Base-by-base conservation (phyloP, 1,284 basidiomycete species). In the Ceratobasidium sp. region DNA sequence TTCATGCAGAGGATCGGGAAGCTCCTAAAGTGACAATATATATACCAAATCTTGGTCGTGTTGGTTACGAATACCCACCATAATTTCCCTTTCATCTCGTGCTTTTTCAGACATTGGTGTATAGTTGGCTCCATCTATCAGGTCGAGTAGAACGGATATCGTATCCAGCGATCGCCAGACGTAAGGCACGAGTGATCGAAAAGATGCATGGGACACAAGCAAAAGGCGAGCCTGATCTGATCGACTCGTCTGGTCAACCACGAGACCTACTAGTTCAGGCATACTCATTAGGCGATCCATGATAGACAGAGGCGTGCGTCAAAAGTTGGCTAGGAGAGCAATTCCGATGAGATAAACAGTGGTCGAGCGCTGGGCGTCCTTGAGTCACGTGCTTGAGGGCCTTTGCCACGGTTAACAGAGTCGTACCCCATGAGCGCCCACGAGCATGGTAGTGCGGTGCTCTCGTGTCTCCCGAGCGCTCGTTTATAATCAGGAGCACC, bases 151-250 rank as follows among this genome's bases (percentile, higher is more conserved):
- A 4, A 43, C 58, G 11, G 8, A 27, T 43, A 43, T 13, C 4
- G 58, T n/a, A 2, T 61, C 37, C 2, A 61, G 27, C 2, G 37
- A 43, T 2, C 14, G 39, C 37, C 39, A 61, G 39, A 61, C 39
- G 43, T 19, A 16, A 16, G 56, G 58, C 19, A 61, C 37, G 41
- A 37, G n/a, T 7, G 19, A 24, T n/a, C 16, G 58, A 27, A 61
- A 61, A 39, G 39, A 41, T n/a, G 39, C 9, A 5, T 14, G 58
- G 14, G 39, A 43, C 39, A 61, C 58, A n/a, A 7, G 39, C 19
- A 43, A 27, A 43, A 61, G 41, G 37, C 39, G 37, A 27, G 39
- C 58, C n/a, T 61, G 58, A 27, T 61, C 37, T 9, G 58, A 34
- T 61, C 29, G 58, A 6, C 24, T 39, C 58, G 43, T 34, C 7